A percentile compares a stretch with the other conserved stretches of the same genome.
Conservation (phyloP, 2,329 filamentous ascomycete species). For the Aspergillus jensenii region DNA sequence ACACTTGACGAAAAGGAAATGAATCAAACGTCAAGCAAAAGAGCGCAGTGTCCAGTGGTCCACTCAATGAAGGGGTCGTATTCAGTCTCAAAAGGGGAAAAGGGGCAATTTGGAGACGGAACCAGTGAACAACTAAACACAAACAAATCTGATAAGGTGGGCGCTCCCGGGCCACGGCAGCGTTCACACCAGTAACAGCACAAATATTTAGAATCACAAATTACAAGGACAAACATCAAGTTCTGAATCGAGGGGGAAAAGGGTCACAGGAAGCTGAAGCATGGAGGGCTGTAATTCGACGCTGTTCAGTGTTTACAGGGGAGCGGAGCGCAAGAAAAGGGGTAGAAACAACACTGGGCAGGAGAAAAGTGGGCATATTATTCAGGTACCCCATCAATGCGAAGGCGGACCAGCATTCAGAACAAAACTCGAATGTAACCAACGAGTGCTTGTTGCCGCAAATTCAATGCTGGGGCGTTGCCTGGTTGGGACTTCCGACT, state of each 20-base stretch:
- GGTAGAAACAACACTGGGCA: not conserved
- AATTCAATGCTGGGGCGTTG: conserved; percentile 2
- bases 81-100: conserved; percentile 27
- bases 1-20: conserved; percentile 16
- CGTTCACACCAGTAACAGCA: not conserved
- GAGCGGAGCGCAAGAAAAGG: not conserved
- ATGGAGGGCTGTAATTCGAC: not conserved
- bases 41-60: conserved; percentile 31
- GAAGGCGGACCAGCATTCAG: conserved; percentile 8
- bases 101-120: conserved; percentile 10
- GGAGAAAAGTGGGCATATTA: not conserved
- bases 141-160: conserved; percentile 4
- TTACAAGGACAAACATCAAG: not conserved
- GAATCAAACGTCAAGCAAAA: conserved; percentile 23
- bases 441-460: not conserved
- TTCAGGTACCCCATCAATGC: not conserved
- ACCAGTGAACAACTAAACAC: conserved; percentile 1
- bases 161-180: not conserved
- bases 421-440: not conserved
- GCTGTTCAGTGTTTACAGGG: not conserved
- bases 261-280: not conserved
- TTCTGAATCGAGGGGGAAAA: not conserved
- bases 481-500: conserved; percentile 5
- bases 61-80: conserved; percentile 45
- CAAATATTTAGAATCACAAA: not conserved